phyloP scores from a whole-genome alignment of 495 filamentous ascomycete species.

The Penicillium parvum region DNA sequence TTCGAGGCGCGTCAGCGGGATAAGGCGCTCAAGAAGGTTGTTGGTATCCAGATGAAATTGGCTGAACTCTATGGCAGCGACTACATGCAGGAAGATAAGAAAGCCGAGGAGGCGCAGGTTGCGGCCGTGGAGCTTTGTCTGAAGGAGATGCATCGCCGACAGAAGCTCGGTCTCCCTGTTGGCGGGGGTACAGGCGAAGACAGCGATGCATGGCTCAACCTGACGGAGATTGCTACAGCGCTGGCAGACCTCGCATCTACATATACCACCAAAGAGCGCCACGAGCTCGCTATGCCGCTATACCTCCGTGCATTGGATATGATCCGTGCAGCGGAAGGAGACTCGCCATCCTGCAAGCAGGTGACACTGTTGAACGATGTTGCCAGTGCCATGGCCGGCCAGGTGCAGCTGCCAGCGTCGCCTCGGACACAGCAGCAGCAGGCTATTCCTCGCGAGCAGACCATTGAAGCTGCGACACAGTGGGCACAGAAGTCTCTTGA shows the following conservation, averaged over 20 bases:
- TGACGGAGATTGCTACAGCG: constrained; percentile 66
- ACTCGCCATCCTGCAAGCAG: constrained; percentile 58
- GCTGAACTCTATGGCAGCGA: constrained; percentile 65
- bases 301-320: constrained; percentile 77
- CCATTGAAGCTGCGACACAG: constrained; percentile 56
- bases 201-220: constrained; percentile 70
- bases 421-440: constrained; percentile 43
- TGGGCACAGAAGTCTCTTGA: constrained; percentile 76
- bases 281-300: constrained; percentile 80
- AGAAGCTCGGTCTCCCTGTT: constrained; percentile 52
- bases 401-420: constrained; percentile 27
- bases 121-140: constrained; percentile 78
- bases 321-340: constrained; percentile 34
- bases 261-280: constrained; percentile 63
- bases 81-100: constrained; percentile 47
- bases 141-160: constrained; percentile 64
- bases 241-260: constrained; percentile 65
- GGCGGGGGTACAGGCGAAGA: constrained; percentile 20
- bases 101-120: constrained; percentile 68
- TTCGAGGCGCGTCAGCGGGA: constrained; percentile 58
- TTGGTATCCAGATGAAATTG: constrained; percentile 73
- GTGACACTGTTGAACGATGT: constrained; percentile 55
- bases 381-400: constrained; percentile 30
- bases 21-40: constrained; percentile 64
- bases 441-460: constrained; percentile 40